Base-by-base conservation (phyloP, 495 filamentous ascomycete genomes). In the Lophiostoma macrostomum region DNA sequence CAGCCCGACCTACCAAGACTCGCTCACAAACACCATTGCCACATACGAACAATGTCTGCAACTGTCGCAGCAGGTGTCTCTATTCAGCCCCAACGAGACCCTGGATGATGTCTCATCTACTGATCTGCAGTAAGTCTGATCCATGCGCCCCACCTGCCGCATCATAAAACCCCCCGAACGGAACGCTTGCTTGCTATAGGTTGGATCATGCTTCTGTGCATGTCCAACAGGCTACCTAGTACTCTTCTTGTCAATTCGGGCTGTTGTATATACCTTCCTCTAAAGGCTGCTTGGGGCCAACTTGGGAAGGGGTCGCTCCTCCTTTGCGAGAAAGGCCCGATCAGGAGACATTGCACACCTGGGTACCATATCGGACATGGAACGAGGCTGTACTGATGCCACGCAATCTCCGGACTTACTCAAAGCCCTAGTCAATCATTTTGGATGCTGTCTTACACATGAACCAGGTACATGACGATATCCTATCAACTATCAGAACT, bases 1-100 rank as follows among this genome's bases (percentile, higher is more conserved):
- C 65, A 80, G 76, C 12, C 64, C 81, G 38, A 65, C 68, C 23
- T 93, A 88, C 71, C 79, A 82, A 59, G 74, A 82, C 50, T 80
- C 84, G 54, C 76, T 96, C 48, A 73, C 73, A 47, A 68, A 77
- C 28, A 79, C 86, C 13, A 80, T 95, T 42, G 62, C 75, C 47
- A 75, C 80, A 44, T 87, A 95, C 69, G 76, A 88, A 56, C 76
- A 87, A 66, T 90, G 86, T 68, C 75, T 84, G 29, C 69, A 75
- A 58, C 77, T 90, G 30, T 80, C 87, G 55, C 71, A 80, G 52
- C 74, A 80, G 35, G 71, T 91, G 43, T 85, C 87, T 0, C 68
- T 97, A 11, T 97, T 96, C 76, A 93, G 88, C 63, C 77, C 84
- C 6, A 97, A 98, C 68, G 93, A 98, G 66, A 77, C 80, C 1